These are phyloP conservation scores for Davidsoniella virescens DNA, from an alignment of 2,329 filamentous ascomycete genomes.

Conservation along the genomic window DNA sequence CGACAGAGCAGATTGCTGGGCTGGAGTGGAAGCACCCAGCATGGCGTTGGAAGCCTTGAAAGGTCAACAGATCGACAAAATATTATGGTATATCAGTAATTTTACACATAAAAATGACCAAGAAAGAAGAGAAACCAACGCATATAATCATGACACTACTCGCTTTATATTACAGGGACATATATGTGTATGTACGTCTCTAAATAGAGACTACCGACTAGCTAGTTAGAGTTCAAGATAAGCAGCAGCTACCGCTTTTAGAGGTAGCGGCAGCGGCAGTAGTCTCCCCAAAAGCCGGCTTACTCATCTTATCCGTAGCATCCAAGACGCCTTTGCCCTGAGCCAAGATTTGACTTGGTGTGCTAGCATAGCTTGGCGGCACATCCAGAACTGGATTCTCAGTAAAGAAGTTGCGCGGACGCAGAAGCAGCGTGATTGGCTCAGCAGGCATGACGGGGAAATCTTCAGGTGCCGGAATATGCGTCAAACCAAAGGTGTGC, in stretches of 20 bases:
- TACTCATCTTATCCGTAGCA: constrained; percentile 32
- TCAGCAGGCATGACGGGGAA: constrained; percentile 85
- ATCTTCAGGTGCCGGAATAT: constrained; percentile 80
- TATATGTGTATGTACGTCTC: not conserved
- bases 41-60: constrained; percentile 39
- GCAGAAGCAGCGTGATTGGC: constrained; percentile 64
- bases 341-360: constrained; percentile 50
- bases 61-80: not conserved
- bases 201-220: too few relatives aligned
- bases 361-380: constrained; percentile 56
- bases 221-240: too few relatives aligned
- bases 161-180: not conserved
- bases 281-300: constrained; percentile 17
- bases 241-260: too few relatives aligned
- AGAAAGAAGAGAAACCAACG: not conserved
- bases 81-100: not conserved
- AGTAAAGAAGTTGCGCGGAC: constrained; percentile 69
- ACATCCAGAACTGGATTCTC: constrained; percentile 69
- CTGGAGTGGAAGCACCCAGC: constrained; percentile 53
- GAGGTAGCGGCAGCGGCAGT: not conserved
- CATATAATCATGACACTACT: not conserved
- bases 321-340: constrained; percentile 28
- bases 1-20: constrained; percentile 36
- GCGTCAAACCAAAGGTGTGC: constrained; percentile 85
- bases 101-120: not conserved